phyloP scores from a whole-genome alignment of 2,329 filamentous ascomycete species.

The Sporothrix brunneoviolacea region DNA sequence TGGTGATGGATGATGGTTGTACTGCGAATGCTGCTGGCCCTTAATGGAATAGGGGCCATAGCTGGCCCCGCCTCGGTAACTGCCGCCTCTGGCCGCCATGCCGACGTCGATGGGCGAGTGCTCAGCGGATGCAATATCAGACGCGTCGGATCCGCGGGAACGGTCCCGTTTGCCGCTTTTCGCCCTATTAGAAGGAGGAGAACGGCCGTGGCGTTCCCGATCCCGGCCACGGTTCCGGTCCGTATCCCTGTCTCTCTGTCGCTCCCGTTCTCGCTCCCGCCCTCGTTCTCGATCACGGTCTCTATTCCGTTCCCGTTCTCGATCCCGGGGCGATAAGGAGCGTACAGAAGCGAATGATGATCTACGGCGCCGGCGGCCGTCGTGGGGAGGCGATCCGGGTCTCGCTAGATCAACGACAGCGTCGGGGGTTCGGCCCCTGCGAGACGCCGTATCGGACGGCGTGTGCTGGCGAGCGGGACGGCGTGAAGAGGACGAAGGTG shows the following conservation, averaged over 20 bases:
- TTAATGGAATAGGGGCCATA: constrained; percentile 30
- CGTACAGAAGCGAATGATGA: background rate
- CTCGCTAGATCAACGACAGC: background rate
- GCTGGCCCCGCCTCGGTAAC: constrained; percentile 30
- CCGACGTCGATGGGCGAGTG: constrained; percentile 45
- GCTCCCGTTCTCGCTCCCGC: background rate
- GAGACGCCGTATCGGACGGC: constrained; percentile 21
- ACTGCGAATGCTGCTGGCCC: constrained; percentile 26
- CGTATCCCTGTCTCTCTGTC: background rate
- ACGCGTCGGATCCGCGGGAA: constrained; percentile 30
- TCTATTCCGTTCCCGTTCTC: background rate
- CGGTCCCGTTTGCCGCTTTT: constrained; percentile 34
- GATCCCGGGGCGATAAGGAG: background rate
- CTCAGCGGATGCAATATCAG: constrained; percentile 36
- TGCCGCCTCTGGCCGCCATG: constrained; percentile 38
- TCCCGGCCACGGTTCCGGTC: background rate
- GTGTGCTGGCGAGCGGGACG: constrained; percentile 16
- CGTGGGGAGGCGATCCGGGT: background rate
- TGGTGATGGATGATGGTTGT: constrained; percentile 23
- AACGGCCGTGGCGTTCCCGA: background rate
- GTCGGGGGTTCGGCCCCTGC: constrained; percentile 1
- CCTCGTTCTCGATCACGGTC: background rate
- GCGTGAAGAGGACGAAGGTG: background rate
- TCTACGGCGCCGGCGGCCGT: background rate
- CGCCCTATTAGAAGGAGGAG: constrained; percentile 10